These are phyloP conservation scores for Neopestalotiopsis sp. DNA, from an alignment of 2,329 filamentous ascomycete species.

Conservation along the genomic window DNA sequence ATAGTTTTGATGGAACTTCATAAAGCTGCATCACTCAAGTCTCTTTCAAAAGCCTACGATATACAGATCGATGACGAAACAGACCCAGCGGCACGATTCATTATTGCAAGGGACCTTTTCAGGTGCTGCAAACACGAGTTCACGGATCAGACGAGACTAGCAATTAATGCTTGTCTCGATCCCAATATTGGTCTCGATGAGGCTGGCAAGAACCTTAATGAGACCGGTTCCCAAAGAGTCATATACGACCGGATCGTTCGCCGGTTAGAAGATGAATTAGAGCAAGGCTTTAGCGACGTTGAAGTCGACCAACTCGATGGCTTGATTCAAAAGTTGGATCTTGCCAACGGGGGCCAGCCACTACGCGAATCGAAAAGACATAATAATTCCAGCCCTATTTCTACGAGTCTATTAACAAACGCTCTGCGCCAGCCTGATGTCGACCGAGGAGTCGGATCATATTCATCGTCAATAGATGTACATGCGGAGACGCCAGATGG, in stretches of 20 bases:
- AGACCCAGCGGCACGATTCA: background rate
- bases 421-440: no score
- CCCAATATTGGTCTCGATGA: background rate
- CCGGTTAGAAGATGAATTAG: background rate
- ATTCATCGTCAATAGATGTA: no score
- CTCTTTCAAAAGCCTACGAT: background rate
- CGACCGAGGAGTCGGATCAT: no score
- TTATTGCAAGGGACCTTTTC: background rate
- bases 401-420: no score
- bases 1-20: background rate
- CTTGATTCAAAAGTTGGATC: background rate
- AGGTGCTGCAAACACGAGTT: background rate
- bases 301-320: background rate
- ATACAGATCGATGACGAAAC: background rate
- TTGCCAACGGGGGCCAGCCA: background rate
- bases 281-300: background rate
- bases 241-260: background rate
- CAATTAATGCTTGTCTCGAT: background rate
- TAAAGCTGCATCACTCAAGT: background rate
- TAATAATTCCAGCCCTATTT: no score
- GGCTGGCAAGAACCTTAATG: accelerated
- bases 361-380: no score
- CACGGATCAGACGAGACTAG: background rate
- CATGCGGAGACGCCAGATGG: no score
- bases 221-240: background rate